Base-by-base conservation (phyloP, 345 rosid species). In the Lepidium sativum region DNA sequence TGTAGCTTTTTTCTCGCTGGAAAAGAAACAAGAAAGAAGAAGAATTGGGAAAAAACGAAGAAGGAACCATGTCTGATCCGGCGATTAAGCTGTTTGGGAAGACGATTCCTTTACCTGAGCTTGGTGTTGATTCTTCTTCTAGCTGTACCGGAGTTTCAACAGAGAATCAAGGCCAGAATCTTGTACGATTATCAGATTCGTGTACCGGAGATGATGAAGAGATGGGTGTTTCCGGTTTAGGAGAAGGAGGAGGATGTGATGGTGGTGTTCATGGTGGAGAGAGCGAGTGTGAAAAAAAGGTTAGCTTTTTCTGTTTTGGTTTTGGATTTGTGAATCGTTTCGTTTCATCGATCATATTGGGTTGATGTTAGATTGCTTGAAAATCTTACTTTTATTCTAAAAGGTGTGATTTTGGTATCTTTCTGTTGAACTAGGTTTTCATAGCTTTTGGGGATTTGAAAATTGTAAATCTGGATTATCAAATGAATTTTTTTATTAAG, bases 71-170 rank as follows among this genome's bases (percentile, higher is more conserved):
- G 98, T 70, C 84, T 80, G 95, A 91, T 84, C 88, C 89, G 84
- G 85, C 90, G 67, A 85, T 91, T 78, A 91, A 91, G 81, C 83
- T 91, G 8, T 91, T 91, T 54, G 98, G 98, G 41, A 81, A 80
- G 80, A 88, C 86, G 76, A 91, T 91, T 77, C 85, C 88, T 63
- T 71, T 88, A 70, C 83, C 82, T 35, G 95, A 83, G 70, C 69
- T 76, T 39, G 77, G 69, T 54, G 68, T 2, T 18, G 61, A 3
- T 20, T 61, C 33, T 39, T 82, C 25, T 15, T 68, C 59, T 43
- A 53, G 38, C 34, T 27, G 8, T 42, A 52, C 72, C 38, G 72
- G 70, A 32, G 73, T 54, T 64, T 55, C 29, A 63, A 27, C 54
- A 32, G 53, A 61, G 10, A 32, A 33, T n/a, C 81, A 76, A 63